Base-by-base conservation (phyloP, 768 basidiomycete genomes). In the Tulasnella calospora region DNA sequence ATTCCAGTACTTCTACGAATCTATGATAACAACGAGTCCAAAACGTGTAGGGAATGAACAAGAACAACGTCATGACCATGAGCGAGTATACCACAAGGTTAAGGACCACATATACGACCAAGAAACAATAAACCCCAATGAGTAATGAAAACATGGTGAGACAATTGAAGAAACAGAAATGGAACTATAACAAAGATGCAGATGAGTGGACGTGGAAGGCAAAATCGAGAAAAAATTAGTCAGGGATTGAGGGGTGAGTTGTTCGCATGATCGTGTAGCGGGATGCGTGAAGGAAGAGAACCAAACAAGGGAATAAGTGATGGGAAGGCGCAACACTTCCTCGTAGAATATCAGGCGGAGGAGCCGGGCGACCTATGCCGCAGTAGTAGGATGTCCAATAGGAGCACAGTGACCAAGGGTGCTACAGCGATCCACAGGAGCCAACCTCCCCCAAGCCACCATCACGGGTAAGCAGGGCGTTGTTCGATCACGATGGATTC, bases 361-460 rank as follows among this genome's bases (percentile, higher is more conserved):
- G 71, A 23, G 69, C 35, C 36, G 77, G 77, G 44, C 44, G 40
- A 71, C 40, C 36, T 44, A 30, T 35, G 40, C 51, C 77, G 71
- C 69, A 40, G 70, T 71, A 78, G 69, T 21, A 71, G 51, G 46
- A 10, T 44, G 77, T 78, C 71, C 44, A 78, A 44, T 21, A 78
- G 19, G 27, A 57, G 69, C 41, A 57, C 69, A 17, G 70, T 57
- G 69, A 78, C 33, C 35, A 73, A 8, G 38, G 77, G 77, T 47
- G 77, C 41, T 57, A 47, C 69, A 12, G 55, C 71, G 38, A 73
- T 57, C 77, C 77, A 78, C 41, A 78, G n/a, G 61, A 78, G 70
- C 77, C 70, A 36, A 33, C 77, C 77, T 72, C 77, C 77, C 71
- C 77, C 77, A 19, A 73, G 70, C 69, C 71, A 78, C 71, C 77